Conservation (phyloP, 83 land plant species). For the Larix sibirica region DNA sequence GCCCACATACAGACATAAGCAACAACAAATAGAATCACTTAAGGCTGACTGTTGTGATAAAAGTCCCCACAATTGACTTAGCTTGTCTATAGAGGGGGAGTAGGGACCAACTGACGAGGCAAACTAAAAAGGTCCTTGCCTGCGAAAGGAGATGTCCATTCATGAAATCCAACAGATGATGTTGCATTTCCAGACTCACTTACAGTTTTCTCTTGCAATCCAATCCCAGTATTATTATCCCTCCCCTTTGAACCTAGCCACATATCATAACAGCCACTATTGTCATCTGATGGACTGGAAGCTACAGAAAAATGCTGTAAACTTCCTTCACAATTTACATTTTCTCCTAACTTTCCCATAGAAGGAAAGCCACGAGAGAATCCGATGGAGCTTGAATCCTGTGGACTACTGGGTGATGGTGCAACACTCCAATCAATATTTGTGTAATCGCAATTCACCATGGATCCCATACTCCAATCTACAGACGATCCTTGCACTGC, state of each 20-base stretch:
- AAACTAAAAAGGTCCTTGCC: slow-evolving; percentile 65
- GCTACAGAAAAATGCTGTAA: slow-evolving; percentile 7
- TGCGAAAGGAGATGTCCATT: slow-evolving; percentile 88
- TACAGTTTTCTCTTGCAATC: slow-evolving; percentile 37
- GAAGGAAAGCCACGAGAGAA: slow-evolving; percentile 23
- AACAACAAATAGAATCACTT: slow-evolving; percentile 17
- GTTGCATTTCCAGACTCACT: slow-evolving; percentile 26
- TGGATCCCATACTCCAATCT: slow-evolving; percentile 67
- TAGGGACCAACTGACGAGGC: slow-evolving; percentile 60
- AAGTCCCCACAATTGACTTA: slow-evolving; percentile 3
- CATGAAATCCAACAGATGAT: slow-evolving; percentile 33
- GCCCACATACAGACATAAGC: slow-evolving; percentile 18
- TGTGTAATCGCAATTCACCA: slow-evolving; percentile 59
- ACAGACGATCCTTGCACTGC: slow-evolving; percentile 23
- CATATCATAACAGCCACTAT: slow-evolving; percentile 16
- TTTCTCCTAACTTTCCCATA: slow-evolving; percentile 15
- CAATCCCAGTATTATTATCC: slow-evolving; percentile 16
- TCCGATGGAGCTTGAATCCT: slow-evolving; percentile 20
- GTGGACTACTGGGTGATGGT: slow-evolving; percentile 23
- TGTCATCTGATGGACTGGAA: slow-evolving; percentile 16
- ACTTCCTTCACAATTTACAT: slow-evolving; percentile 1
- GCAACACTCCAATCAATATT: slow-evolving; percentile 81
- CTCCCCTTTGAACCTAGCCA: slow-evolving; percentile 19
- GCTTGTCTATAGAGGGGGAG: slow-evolving; percentile 48
- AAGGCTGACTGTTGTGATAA: slow-evolving; percentile 10